These are phyloP conservation scores for Lactarius akahatsu DNA, from an alignment of 768 basidiomycete species.

Conservation along the genomic window DNA sequence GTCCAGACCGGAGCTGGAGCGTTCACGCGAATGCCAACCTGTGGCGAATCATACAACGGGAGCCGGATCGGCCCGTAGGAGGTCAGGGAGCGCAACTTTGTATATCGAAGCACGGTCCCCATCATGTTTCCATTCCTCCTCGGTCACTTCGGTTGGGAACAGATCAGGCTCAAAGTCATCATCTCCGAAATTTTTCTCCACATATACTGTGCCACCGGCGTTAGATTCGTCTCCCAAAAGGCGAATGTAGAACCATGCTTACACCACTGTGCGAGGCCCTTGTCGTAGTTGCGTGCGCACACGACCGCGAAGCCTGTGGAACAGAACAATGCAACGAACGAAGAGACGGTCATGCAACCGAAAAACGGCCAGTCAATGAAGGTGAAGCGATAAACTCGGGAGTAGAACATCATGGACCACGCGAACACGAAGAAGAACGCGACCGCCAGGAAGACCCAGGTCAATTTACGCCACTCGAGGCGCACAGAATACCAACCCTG, in stretches of 20 bases:
- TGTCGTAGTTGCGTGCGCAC: conserved; percentile 53
- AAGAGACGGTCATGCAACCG: conserved; percentile 44
- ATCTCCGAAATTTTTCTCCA: conserved; percentile 7
- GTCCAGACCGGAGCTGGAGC: not conserved
- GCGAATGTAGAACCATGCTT: conserved; percentile 30
- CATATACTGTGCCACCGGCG: conserved; percentile 13
- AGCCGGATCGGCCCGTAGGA: not conserved
- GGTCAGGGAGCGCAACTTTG: conserved; percentile 14
- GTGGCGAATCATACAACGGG: not conserved
- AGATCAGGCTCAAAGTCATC: conserved; percentile 24
- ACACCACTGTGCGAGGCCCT: conserved; percentile 58
- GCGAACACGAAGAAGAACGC: conserved; percentile 38
- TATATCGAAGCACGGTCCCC: conserved; percentile 25
- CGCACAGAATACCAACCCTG: conserved; percentile 58
- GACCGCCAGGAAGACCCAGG: conserved; percentile 46
- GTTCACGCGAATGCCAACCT: not conserved
- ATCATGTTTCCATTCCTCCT: conserved; percentile 22
- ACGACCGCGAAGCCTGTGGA: conserved; percentile 48
- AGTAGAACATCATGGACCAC: conserved; percentile 34
- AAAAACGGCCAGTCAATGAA: conserved; percentile 50
- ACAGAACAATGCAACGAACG: conserved; percentile 39
- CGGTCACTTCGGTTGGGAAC: conserved; percentile 10
- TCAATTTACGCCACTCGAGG: conserved; percentile 44
- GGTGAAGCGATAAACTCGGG: conserved; percentile 35
- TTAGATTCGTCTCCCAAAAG: no score